Evolutionary conservation across 2,329 filamentous ascomycete species (phyloP).

Genomic region (Colletotrichum sublineola): DNA sequence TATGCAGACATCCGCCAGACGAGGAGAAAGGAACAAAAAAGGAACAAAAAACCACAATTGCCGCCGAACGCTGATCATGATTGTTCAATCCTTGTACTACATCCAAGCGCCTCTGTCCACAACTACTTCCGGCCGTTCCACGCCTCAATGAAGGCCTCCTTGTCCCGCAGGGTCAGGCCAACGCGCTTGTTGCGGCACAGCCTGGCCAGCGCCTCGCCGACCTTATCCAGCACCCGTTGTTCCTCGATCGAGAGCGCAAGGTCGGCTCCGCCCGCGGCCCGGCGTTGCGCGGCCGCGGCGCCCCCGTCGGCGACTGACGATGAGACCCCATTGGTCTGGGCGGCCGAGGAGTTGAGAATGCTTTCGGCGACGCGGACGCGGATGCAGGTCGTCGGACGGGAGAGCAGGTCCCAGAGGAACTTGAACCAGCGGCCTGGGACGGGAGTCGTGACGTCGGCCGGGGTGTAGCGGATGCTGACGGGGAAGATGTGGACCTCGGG

Average conservation of each 20-base stretch:
- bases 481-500: slow-evolving; percentile 85
- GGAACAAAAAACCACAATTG: slow-evolving; percentile 9
- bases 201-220: slow-evolving; percentile 89
- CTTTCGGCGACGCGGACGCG: slow-evolving; percentile 89
- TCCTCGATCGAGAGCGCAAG: slow-evolving; percentile 66
- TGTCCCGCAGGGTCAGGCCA: slow-evolving; percentile 85
- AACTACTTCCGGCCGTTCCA: slow-evolving; percentile 61
- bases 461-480: slow-evolving; percentile 89
- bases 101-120: neutral
- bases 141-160: slow-evolving; percentile 82
- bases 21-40: neutral
- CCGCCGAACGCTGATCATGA: slow-evolving; percentile 16
- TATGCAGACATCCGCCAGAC: slow-evolving; percentile 42
- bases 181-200: slow-evolving; percentile 91
- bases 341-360: slow-evolving; percentile 66
- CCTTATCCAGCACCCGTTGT: slow-evolving; percentile 78
- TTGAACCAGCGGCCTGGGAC: slow-evolving; percentile 78
- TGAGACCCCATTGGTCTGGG: slow-evolving; percentile 53
- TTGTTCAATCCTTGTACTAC: neutral
- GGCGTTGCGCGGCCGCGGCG: slow-evolving; percentile 47
- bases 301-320: slow-evolving; percentile 45
- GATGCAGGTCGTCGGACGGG: slow-evolving; percentile 88
- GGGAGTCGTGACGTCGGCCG: slow-evolving; percentile 90
- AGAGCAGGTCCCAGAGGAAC: slow-evolving; percentile 90
- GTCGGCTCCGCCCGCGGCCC: slow-evolving; percentile 47